These are phyloP conservation scores for Picea sitchensis DNA, from an alignment of 75 land plant species.

Conservation along the genomic window DNA sequence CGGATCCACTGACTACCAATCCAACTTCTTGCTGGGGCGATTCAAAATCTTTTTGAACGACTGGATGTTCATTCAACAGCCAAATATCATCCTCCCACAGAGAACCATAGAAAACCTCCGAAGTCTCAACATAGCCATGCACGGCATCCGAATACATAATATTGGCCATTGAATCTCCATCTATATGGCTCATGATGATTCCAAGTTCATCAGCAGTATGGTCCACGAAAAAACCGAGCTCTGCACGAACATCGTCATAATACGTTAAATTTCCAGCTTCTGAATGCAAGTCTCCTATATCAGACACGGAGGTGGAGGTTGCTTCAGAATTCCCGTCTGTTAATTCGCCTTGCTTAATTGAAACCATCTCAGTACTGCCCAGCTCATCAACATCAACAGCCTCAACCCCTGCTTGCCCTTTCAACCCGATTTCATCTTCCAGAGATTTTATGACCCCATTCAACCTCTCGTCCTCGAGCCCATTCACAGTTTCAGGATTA, in stretches of 20 bases:
- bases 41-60: neutral
- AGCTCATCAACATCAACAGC: neutral
- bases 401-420: neutral
- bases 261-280: neutral
- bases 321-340: neutral
- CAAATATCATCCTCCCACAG: slow-evolving; percentile 9
- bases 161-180: neutral
- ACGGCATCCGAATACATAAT: neutral
- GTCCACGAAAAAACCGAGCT: neutral
- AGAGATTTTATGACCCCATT: slow-evolving; percentile 4
- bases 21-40: neutral
- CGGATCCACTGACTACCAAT: too few species aligned
- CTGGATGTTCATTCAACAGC: neutral
- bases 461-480: neutral
- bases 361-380: neutral
- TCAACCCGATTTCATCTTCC: neutral
- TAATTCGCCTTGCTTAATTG: too few species aligned
- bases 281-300: neutral
- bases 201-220: slow-evolving; percentile 1
- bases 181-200: neutral
- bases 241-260: slow-evolving; percentile 9
- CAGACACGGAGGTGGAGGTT: neutral
- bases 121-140: neutral
- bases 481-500: neutral
- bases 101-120: slow-evolving; percentile 1